Base-by-base conservation (phyloP, 768 basidiomycete genomes). In the Auricularia sp. region DNA sequence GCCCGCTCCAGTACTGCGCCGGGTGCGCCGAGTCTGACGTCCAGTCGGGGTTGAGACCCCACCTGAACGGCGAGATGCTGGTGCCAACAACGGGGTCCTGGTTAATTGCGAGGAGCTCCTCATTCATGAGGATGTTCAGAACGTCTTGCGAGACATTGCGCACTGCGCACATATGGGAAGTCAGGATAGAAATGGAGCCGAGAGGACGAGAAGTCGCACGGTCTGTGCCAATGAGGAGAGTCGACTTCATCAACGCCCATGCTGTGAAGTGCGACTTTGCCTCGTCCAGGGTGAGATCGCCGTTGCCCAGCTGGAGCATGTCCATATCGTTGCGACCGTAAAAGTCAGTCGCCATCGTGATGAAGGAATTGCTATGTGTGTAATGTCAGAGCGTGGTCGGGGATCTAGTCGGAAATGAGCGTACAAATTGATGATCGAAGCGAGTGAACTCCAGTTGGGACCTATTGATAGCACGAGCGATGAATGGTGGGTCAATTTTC, bases 1-100 rank as follows among this genome's bases (percentile, higher is more conserved):
- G 77, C 3, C 87, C 87, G 66, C 84, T 86, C 87, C 87, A 88
- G 70, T 83, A 88, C 66, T 86, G 82, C n/a, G 87, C 84, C 1
- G 87, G 87, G 69, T 83, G 80, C 0, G 80, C 80, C 36, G 67
- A 72, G 64, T 77, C 75, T 64, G 73, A 76, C 44, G 73, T 74
- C 68, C 72, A 78, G 67, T 77, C 70, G n/a, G 77, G 72, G 67
- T 86, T 85, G 66, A 85, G 71, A 3, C 85, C 85, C 85, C 85
- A 87, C 66, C 84, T 75, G 78, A 88, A 88, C 2, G 87, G 87
- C 12, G 84, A 81, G 63, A 87, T 79, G 64, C 81, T 81, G 18
- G 80, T 81, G 3, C 86, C 87, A 23, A 83, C 74, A 2, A 83
- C 82, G 0, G 84, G 78, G 68, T 88, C 87, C 68, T 88, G 87